Base-by-base conservation (phyloP, 371 early-diverging fungal genomes). In the Fennellomyces sp. region DNA sequence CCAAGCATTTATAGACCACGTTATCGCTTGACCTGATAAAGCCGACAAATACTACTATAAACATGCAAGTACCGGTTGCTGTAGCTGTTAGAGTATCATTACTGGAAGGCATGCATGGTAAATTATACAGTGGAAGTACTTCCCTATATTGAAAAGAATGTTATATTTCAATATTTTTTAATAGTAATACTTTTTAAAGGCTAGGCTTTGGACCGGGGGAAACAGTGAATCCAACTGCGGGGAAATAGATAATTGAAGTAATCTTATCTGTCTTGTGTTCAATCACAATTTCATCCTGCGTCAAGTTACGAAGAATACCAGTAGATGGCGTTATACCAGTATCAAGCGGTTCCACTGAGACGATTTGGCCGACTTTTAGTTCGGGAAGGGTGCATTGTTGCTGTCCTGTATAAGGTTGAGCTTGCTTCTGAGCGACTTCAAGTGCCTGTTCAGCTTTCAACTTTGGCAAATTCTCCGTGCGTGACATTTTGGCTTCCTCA, bases 281-380 rank as follows among this genome's bases (percentile, higher is more conserved):
- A 38, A 84, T 66, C 5, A 68, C 68, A 21, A 80, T 65, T 23
- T 66, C 58, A 11, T 61, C 23, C 2, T 17, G 12, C 0, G 73
- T 66, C 26, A 77, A 66, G 21, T 55, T 59, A 1, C 80, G 72
- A 36, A 84, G 59, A 13, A 45, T 59, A 5, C 85, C 83, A 2
- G 42, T 48, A 2, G 76, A 64, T 21, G 80, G 80, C 10, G 76
- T 61, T 26, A 66, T 69, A 13, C 82, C 83, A 17, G 72, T 69
- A 54, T 86, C 86, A 17, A 72, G 63, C 0, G 86, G 86, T 0
- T 65, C 42, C 6, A 85, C 75, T 0, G 65, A 29, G 3, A 85
- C 81, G 5, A 50, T 5, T 28, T 76, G 68, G 2, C 86, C 86
- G 2, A 69, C 33, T 19, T 58, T 60, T 10, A 75, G 59, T 6